These are phyloP conservation scores for Globisporangium barbulae DNA, from an alignment of 352 stramenopile genomes.

Conservation along the genomic window DNA sequence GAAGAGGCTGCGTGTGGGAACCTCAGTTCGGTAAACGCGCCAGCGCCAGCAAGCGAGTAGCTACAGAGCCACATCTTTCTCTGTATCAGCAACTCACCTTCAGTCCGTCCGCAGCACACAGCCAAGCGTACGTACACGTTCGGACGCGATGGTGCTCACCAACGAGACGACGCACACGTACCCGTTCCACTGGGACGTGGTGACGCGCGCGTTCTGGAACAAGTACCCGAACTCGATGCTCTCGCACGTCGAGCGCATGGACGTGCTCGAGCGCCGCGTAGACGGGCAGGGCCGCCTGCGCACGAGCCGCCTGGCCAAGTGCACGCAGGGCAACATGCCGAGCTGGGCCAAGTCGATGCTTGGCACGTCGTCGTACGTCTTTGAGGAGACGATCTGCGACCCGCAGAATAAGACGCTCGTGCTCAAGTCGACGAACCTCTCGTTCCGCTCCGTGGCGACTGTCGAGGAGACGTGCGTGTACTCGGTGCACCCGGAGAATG, in stretches of 20 bases:
- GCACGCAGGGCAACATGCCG: slow-evolving; percentile 72
- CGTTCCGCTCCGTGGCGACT: slow-evolving; percentile 69
- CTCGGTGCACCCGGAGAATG: slow-evolving; percentile 58
- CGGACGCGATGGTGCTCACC: slow-evolving; percentile 60
- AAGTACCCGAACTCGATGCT: slow-evolving; percentile 85
- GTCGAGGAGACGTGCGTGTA: slow-evolving; percentile 86
- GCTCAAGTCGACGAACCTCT: slow-evolving; percentile 82
- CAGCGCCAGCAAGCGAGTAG: no score
- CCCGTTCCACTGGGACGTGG: slow-evolving; percentile 80
- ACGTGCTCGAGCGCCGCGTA: slow-evolving; percentile 73
- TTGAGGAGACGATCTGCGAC: slow-evolving; percentile 79
- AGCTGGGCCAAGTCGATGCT: slow-evolving; percentile 66
- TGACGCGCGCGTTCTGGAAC: slow-evolving; percentile 87
- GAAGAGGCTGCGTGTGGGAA: no score
- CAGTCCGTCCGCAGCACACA: background rate
- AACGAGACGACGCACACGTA: slow-evolving; percentile 76
- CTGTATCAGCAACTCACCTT: no score
- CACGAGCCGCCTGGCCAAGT: slow-evolving; percentile 69
- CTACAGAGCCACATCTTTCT: no score
- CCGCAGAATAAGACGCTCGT: slow-evolving; percentile 54
- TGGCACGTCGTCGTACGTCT: slow-evolving; percentile 74
- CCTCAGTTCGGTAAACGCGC: no score
- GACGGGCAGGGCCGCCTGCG: slow-evolving; percentile 64
- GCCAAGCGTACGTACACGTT: background rate
- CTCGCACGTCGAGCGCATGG: slow-evolving; percentile 76